Evolutionary conservation across 495 filamentous ascomycete genomes (phyloP).

Genomic region (Aspergillus incahuasiensis): DNA sequence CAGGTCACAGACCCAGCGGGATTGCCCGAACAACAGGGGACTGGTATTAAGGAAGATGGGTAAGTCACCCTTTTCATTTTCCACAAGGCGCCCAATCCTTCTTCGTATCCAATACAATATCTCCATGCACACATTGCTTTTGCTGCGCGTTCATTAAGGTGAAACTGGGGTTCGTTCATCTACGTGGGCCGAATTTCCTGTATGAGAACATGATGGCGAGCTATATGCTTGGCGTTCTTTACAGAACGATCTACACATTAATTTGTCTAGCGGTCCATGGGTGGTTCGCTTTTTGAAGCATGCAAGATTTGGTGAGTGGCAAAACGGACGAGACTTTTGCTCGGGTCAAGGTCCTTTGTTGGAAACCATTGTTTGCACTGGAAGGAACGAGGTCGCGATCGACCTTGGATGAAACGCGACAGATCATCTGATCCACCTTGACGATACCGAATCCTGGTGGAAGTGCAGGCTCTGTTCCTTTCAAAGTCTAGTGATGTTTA

Average conservation of each 20-base stretch:
- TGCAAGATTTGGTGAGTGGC: conserved; percentile 7
- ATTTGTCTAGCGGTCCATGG: conserved; percentile 15
- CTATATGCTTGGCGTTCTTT: neutral
- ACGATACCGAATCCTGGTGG: conserved; percentile 7
- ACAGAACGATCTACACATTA: neutral
- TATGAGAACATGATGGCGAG: neutral
- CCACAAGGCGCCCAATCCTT: neutral
- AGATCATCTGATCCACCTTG: conserved; percentile 4
- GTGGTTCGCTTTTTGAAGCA: conserved; percentile 6
- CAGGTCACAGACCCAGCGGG: conserved; percentile 25
- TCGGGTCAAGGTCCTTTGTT: conserved; percentile 11
- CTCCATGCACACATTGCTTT: neutral
- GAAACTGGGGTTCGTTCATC: too few relatives aligned
- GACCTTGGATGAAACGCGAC: conserved; percentile 8
- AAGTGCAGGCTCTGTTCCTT: conserved; percentile 4
- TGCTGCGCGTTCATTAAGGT: neutral
- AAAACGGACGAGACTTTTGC: conserved; percentile 9
- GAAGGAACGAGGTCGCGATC: conserved; percentile 11
- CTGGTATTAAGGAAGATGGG: conserved; percentile 96
- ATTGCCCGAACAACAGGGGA: conserved; percentile 43
- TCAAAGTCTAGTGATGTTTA: conserved; percentile 12
- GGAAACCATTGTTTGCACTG: conserved; percentile 12
- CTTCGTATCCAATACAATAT: neutral
- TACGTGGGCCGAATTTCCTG: too few relatives aligned
- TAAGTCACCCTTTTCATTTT: conserved; percentile 54